A percentile compares a stretch with the other conserved stretches of the same genome.
phyloP scores from a whole-genome alignment of 2,329 filamentous ascomycete genomes.

The Neofusicoccum sp. region DNA sequence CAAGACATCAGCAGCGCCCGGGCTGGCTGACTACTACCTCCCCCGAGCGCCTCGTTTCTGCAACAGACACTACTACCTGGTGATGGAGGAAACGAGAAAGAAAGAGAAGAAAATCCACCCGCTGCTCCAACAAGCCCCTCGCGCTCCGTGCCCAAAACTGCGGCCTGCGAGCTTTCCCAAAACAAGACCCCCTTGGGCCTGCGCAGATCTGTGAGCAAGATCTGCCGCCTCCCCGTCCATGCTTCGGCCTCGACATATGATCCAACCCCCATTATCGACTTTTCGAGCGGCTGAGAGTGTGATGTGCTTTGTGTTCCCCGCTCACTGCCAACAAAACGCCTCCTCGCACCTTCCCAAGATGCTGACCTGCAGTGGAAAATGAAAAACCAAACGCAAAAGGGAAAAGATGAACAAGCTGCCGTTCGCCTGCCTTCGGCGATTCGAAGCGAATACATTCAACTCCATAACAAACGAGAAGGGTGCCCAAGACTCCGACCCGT shows the following conservation, averaged over 20 bases:
- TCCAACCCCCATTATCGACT: constrained; percentile 15
- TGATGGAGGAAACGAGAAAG: not conserved
- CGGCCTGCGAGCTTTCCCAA: constrained; percentile 14
- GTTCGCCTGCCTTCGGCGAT: too few relatives aligned
- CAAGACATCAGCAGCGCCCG: not conserved
- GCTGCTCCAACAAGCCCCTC: constrained; percentile 5
- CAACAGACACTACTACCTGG: not conserved
- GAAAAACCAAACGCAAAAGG: constrained; percentile 7
- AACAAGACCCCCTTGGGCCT: constrained; percentile 6
- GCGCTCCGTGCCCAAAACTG: constrained; percentile 11
- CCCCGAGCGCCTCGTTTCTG: not conserved
- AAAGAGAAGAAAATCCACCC: not conserved
- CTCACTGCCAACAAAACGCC: constrained; percentile 7
- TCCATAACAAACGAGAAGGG: too few relatives aligned
- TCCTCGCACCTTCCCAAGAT: constrained; percentile 14
- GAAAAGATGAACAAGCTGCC: not conserved
- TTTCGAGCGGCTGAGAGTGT: constrained; percentile 2
- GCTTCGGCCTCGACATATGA: constrained; percentile 3
- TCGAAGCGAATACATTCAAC: constrained; percentile 14
- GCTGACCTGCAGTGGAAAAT: constrained; percentile 10
- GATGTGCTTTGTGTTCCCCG: constrained; percentile 3
- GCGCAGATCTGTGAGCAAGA: constrained; percentile 4
- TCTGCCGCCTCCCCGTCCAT: constrained; percentile 3
- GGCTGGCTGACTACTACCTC: constrained; percentile 1
- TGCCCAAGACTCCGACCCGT: constrained; percentile 13